Base-by-base conservation (phyloP, 257 asterid species). In the Solanum megistacrolobum region DNA sequence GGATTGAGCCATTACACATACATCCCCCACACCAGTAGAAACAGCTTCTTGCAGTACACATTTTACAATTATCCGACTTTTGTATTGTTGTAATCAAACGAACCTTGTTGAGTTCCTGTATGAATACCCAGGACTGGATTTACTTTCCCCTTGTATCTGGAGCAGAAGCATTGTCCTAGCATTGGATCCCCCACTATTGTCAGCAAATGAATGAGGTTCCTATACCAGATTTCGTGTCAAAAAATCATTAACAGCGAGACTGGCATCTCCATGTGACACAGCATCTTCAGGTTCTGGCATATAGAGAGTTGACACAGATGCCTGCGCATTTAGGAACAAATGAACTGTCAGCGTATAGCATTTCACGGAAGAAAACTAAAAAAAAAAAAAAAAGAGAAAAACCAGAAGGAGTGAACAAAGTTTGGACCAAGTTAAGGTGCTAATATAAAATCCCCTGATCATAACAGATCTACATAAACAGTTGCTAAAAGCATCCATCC, bases 281-380 rank as follows among this genome's bases (percentile, higher is more conserved):
- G 98, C 99, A 87, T 97, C 99, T 88, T 97, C 99, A 78, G 98
- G 99, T 83, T 96, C 99, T 6, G 99, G 99, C 98, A 97, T 95
- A 91, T 48, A 95, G 34, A 97, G 96, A 89, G 89, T 96, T 46
- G 94, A 89, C 85, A 89, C 92, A 76, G 98, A 93, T 87, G 94
- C 94, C 99, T 97, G 91, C 82, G 83, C 87, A 88, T 66, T 87
- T 83, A 88, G 32, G 85, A 76, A 55, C 69, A 87, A 43, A 25
- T 52, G 74, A 91, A 35, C 31, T 10, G 46, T 55, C 55, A n/a
- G 48, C 38, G 13, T 35, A 88, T 27, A 52, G 43, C 84, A 48
- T 58, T 46, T 48, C 46, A 43, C 4, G 23, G 73, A 38, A 81
- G 36, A 35, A 43, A 89, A 86, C 14, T 12, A 43, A 43, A 12